A percentile compares a stretch with the other conserved stretches of the same genome.
Conservation (phyloP, 2,329 filamentous ascomycete genomes). For the Teratosphaeria zuluensis region DNA sequence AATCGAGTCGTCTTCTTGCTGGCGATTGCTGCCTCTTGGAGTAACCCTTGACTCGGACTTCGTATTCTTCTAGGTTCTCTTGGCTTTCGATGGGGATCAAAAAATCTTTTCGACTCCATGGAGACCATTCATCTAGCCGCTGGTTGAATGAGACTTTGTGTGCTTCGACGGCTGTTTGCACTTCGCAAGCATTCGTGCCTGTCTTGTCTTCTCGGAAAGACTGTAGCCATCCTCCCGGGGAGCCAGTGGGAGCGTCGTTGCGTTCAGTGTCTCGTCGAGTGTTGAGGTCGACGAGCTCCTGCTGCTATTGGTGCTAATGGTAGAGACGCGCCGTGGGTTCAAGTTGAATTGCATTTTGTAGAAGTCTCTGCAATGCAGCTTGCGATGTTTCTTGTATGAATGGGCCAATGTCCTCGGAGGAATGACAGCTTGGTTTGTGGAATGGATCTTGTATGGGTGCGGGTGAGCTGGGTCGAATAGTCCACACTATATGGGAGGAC, state of each 20-base stretch:
- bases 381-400: not conserved
- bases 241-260: conserved; percentile 20
- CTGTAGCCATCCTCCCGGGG: conserved; percentile 23
- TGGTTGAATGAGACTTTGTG: conserved; percentile 11
- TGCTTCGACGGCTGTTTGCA: conserved; percentile 23
- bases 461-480: not conserved
- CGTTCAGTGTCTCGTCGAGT: conserved; percentile 13
- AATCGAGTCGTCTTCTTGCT: not conserved
- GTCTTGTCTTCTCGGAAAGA: conserved; percentile 20
- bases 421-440: not conserved
- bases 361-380: not conserved
- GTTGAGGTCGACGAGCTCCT: conserved; percentile 14
- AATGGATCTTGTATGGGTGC: not conserved
- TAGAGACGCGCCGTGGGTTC: conserved; percentile 14
- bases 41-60: not conserved
- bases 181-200: conserved; percentile 17
- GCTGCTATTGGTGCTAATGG: conserved; percentile 12
- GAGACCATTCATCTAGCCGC: not conserved
- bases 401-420: not conserved
- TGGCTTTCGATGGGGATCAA: not conserved
- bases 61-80: not conserved
- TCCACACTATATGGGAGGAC: not conserved
- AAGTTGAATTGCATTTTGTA: conserved; percentile 14
- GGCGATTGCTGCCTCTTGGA: not conserved
- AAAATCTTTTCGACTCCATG: not conserved